A percentile compares a stretch with the other conserved stretches of the same genome.
Evolutionary conservation across 163 green algal species (phyloP).

Genomic region (Scenedesmus sp.): DNA sequence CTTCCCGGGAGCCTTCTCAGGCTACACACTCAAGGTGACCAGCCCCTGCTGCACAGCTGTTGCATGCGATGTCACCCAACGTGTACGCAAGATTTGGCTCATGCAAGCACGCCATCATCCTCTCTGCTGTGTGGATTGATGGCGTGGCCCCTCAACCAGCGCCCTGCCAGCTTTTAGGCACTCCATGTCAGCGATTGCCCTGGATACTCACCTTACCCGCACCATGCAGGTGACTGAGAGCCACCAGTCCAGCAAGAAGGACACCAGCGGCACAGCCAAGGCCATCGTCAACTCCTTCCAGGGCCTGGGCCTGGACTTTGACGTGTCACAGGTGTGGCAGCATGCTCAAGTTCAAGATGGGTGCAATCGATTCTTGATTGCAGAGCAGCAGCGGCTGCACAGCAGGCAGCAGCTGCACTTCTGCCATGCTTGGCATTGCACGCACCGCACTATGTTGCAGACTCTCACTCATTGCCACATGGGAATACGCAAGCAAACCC

Average conservation of each 20-base stretch:
- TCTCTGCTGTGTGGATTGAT: background rate
- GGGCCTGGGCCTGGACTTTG: slow-evolving; percentile 66
- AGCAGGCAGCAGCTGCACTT: background rate
- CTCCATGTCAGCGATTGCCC: background rate
- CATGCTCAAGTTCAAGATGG: background rate
- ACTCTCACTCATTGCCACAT: too few species aligned
- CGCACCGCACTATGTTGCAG: too few species aligned
- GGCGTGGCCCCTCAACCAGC: background rate
- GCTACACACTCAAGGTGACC: slow-evolving; percentile 88
- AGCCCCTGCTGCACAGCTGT: background rate
- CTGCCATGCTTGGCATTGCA: background rate
- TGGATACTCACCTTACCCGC: background rate
- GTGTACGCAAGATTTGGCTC: background rate
- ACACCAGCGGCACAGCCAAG: slow-evolving; percentile 98
- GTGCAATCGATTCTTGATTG: background rate
- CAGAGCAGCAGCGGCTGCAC: background rate
- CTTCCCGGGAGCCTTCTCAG: slow-evolving; percentile 93
- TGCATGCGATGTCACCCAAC: background rate
- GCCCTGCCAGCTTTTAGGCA: background rate
- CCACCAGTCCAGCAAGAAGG: slow-evolving; percentile 97
- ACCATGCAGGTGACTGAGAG: slow-evolving; percentile 89
- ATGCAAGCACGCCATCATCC: background rate
- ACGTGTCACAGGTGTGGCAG: slow-evolving; percentile 48
- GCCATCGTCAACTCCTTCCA: slow-evolving; percentile 70
- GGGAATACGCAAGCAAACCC: too few species aligned